Evolutionary conservation across 805 yeast genomes (phyloP).

Genomic region (Wickerhamiella dianesei): DNA sequence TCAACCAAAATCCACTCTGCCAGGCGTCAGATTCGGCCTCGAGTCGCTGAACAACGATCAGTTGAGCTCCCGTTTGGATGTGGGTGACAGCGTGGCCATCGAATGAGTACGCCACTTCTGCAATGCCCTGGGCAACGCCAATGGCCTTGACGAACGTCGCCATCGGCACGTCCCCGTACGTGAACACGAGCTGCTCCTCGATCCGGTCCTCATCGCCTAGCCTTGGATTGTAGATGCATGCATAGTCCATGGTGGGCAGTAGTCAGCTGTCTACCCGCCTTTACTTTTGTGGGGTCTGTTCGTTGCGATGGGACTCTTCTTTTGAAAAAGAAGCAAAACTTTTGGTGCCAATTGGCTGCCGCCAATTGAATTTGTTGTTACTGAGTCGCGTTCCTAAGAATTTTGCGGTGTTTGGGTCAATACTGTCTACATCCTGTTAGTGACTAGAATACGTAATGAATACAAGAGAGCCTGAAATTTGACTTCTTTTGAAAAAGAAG

Average conservation of each 20-base stretch:
- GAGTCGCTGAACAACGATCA: slow-evolving; percentile 5
- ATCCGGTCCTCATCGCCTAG: slow-evolving; percentile 16
- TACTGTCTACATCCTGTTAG: too few species aligned
- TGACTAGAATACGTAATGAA: too few species aligned
- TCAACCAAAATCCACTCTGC: slow-evolving; percentile 19
- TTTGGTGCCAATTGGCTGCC: too few species aligned
- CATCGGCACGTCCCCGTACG: slow-evolving; percentile 2
- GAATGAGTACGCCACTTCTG: slow-evolving; percentile 18
- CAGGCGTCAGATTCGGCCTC: slow-evolving; percentile 10
- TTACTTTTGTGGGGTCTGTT: too few species aligned
- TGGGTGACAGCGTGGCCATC: slow-evolving; percentile 9
- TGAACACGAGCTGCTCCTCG: slow-evolving; percentile 15
- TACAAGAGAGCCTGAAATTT: too few species aligned
- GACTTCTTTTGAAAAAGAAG: too few species aligned
- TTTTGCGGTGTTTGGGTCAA: too few species aligned
- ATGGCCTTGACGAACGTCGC: slow-evolving; percentile 10
- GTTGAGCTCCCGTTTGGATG: slow-evolving; percentile 2
- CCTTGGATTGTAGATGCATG: slow-evolving; percentile 18
- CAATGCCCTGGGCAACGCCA: slow-evolving; percentile 19
- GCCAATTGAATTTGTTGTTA: too few species aligned
- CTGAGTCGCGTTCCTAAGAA: too few species aligned
- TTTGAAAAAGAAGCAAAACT: too few species aligned
- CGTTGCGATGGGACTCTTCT: too few species aligned
- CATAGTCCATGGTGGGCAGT: slow-evolving; percentile 7
- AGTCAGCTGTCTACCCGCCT: background rate